phyloP scores from a whole-genome alignment of 306 rosid species.

The Prosopis cineraria region DNA sequence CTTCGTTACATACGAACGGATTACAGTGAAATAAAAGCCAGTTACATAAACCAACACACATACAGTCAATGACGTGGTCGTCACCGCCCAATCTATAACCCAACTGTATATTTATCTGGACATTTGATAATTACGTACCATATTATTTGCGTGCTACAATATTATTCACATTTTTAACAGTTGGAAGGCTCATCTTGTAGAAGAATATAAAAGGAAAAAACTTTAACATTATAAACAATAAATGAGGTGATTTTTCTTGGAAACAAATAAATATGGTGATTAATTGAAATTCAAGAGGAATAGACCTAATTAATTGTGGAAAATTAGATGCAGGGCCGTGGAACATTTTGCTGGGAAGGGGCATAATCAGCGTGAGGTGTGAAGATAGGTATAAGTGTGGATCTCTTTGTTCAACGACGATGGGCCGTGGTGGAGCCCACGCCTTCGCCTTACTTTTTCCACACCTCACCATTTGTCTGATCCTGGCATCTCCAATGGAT shows the following conservation, averaged over 20 bases:
- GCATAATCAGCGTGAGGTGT: background rate
- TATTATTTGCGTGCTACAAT: background rate
- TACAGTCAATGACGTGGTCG: no score
- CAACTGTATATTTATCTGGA: background rate
- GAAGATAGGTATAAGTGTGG: background rate
- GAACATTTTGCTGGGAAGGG: background rate
- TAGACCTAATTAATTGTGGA: background rate
- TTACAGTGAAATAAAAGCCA: no score
- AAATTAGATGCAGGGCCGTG: background rate
- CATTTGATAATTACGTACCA: background rate
- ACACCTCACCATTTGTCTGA: background rate
- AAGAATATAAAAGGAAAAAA: background rate
- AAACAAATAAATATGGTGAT: background rate
- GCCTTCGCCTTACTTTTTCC: background rate
- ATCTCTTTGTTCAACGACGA: background rate
- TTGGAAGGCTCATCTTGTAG: background rate
- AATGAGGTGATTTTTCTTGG: background rate
- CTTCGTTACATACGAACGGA: background rate
- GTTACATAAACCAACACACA: no score
- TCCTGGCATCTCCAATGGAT: background rate
- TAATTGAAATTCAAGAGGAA: background rate
- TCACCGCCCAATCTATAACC: no score
- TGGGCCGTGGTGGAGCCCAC: slow-evolving; percentile 5
- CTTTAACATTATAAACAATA: background rate
- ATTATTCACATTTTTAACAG: background rate